These are phyloP conservation scores for Oenanthe javanica DNA, from an alignment of 140 eudicot genomes.

Conservation along the genomic window DNA sequence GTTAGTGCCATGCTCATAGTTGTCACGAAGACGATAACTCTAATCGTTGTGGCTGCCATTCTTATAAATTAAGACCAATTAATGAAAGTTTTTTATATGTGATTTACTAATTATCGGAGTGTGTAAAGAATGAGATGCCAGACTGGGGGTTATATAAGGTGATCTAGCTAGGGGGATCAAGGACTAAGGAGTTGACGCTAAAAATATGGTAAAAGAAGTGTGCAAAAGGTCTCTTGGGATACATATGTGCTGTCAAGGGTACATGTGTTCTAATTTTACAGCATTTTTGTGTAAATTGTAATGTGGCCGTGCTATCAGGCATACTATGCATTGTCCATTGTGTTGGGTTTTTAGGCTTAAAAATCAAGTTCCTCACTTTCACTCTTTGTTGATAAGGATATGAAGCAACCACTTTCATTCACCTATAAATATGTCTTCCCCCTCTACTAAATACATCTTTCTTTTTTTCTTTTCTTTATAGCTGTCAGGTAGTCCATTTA, in stretches of 20 bases:
- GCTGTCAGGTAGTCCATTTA: too few species aligned
- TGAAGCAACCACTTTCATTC: too few species aligned
- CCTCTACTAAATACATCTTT: too few species aligned
- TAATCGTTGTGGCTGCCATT: slow-evolving; percentile 4
- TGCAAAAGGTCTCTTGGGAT: not conserved
- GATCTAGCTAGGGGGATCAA: not conserved
- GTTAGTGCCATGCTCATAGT: slow-evolving; percentile 26
- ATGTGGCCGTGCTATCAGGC: too few species aligned
- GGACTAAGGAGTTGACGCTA: slow-evolving; percentile 40
- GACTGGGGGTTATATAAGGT: slow-evolving; percentile 21
- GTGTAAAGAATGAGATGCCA: not conserved
- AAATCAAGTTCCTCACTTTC: too few species aligned
- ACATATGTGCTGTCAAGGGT: not conserved
- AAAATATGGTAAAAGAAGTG: slow-evolving; percentile 23
- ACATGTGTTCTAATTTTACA: not conserved
- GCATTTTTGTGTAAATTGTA: too few species aligned
- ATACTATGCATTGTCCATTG: too few species aligned
- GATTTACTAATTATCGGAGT: not conserved
- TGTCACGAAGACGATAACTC: slow-evolving; percentile 30
- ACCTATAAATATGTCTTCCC: too few species aligned
- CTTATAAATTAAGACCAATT: not conserved
- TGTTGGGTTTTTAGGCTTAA: too few species aligned
- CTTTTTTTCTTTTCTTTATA: too few species aligned
- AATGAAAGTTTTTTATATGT: not conserved
- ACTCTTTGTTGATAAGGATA: too few species aligned